Base-by-base conservation (phyloP, 108 stramenopile genomes). In the Bacterosira constricta region DNA sequence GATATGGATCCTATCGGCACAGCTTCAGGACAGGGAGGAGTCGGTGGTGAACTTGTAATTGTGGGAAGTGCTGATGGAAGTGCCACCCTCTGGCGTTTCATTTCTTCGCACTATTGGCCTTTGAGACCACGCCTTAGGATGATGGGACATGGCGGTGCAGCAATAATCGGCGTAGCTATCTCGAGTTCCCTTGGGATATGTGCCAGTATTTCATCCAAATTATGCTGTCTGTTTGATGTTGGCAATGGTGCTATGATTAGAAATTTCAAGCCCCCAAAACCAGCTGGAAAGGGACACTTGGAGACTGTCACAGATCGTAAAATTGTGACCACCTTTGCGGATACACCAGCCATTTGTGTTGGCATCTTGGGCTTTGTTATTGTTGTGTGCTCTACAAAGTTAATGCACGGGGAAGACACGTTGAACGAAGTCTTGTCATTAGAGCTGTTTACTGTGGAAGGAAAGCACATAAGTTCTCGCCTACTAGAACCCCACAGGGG, bases 31-130 rank as follows among this genome's bases (percentile, higher is more conserved):
- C 86, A 90, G 59, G 92, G 91, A 11, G 92, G 90, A 32, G 91
- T 90, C 15, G 94, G 91, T 7, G 94, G 94, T 26, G 95, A 93
- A 64, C 76, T 96, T 11, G 88, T 88, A n/a, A 81, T 96, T 56
- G 83, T 92, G 53, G 95, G 90, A 15, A 90, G 91, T 75, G 80
- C 78, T 13, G 92, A 94, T 72, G 95, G 92, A 44, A 79, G 77
- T 50, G 83, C 86, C 30, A 88, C 86, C 6, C 63, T 96, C 49
- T 93, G 91, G 95, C 72, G 95, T 34, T 92, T 92, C 60, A 92
- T 92, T 77, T 92, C 92, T n/a, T 90, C 87, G 18, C 92, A 92
- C 47, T 91, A 88, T 70, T 80, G 92, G 50, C 94, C 91, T 1
- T 55, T 95, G 57, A 75, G 94, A 7, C 94, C 94, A 6, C 73